Base-by-base conservation (phyloP, 2,329 filamentous ascomycete species). In the Knufia fluminis region DNA sequence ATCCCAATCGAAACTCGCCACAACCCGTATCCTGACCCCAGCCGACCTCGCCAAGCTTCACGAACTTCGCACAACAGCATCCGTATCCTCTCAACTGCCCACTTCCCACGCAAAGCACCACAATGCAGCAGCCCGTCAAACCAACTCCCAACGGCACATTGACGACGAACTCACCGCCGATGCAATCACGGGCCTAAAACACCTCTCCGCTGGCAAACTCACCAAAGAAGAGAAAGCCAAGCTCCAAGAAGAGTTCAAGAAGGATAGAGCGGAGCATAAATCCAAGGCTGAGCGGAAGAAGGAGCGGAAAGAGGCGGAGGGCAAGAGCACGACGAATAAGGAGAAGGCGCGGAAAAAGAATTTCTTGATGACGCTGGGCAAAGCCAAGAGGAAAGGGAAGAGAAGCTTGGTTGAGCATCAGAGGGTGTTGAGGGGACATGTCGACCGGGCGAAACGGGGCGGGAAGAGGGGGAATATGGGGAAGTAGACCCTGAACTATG, bases 261-360 rank as follows among this genome's bases (percentile, higher is more conserved):
- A 83, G 0, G 80, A 82, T 39, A 80, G 84, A 24, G 75, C 80
- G 45, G 82, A 92, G 65, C 89, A 95, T 72, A 89, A 91, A 72
- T 86, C 81, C 55, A 92, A 86, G 48, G 82, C 87, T 56, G 89
- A 89, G 14, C 82, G 86, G 64, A 77, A 86, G 61, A 87, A 88
- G 75, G 81, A 87, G 65, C 87, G 90, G 76, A 94, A 94, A 78
- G 80, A 83, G 61, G 77, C 81, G 1, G 80, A 89, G 69, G 92
- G 92, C 62, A 97, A 97, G 81, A 94, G 86, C 65, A 90, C 88
- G 32, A 97, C 91, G 57, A 98, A 98, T 71, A 86, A 86, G 72
- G 92, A 98, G 74, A 98, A 98, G 79, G 81, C 86, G 36, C 76
- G 91, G 59, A 88, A 87, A 77, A 98, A 98, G 85, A 98, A 98